Evolutionary conservation across 1,284 basidiomycete species (phyloP).

Genomic region (Omphalotus olearius): DNA sequence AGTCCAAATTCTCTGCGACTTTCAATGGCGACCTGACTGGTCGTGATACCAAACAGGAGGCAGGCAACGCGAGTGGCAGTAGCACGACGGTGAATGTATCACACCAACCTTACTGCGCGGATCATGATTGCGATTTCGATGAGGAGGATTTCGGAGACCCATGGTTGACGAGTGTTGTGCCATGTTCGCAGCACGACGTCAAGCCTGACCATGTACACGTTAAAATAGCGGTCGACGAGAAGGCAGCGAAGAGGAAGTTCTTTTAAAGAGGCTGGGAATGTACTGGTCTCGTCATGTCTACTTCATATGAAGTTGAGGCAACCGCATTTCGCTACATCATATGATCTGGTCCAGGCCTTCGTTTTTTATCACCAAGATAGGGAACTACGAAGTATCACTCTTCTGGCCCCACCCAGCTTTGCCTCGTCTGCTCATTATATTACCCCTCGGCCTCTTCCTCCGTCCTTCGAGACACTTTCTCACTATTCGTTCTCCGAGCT

Average conservation of each 20-base stretch:
- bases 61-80: slow-evolving; percentile 1
- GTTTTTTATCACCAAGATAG: no score
- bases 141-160: slow-evolving; percentile 73
- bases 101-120: slow-evolving; percentile 37
- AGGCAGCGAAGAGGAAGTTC: slow-evolving; percentile 64
- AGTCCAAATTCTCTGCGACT: not conserved
- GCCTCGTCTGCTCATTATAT: no score
- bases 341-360: no score
- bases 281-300: no score
- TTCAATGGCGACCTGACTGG: not conserved
- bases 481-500: not conserved
- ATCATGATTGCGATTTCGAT: slow-evolving; percentile 58
- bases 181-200: slow-evolving; percentile 59
- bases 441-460: not conserved
- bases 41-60: not conserved
- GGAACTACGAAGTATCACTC: no score
- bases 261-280: slow-evolving; percentile 37
- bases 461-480: not conserved
- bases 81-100: not conserved
- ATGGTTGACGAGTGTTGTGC: slow-evolving; percentile 73
- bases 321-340: no score
- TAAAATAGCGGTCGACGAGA: slow-evolving; percentile 68
- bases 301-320: no score
- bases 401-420: no score
- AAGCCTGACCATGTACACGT: slow-evolving; percentile 59